phyloP scores from a whole-genome alignment of 2,329 filamentous ascomycete genomes.

The Colletotrichum tofieldiae region DNA sequence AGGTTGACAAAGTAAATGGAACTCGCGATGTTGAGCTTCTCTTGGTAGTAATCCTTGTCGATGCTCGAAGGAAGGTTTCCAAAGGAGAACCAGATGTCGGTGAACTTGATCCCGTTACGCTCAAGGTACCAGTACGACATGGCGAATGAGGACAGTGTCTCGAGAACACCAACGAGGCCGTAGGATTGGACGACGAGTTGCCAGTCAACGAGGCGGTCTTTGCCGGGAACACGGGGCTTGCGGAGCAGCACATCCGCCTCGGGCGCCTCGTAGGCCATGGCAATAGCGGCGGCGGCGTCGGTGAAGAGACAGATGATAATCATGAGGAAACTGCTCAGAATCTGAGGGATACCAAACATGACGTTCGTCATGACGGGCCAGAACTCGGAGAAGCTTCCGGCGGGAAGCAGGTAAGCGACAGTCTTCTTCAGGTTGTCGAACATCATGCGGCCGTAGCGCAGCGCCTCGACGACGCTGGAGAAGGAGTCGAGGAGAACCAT shows the following conservation, averaged over 20 bases:
- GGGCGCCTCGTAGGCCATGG: constrained; percentile 82
- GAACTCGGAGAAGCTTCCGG: constrained; percentile 82
- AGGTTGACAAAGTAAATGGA: constrained; percentile 87
- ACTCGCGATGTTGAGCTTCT: constrained; percentile 74
- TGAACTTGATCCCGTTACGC: constrained; percentile 76
- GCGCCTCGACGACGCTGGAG: constrained; percentile 79
- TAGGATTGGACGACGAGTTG: constrained; percentile 82
- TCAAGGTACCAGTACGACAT: constrained; percentile 79
- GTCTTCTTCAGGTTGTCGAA: constrained; percentile 87
- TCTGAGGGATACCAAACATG: constrained; percentile 80
- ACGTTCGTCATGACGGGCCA: constrained; percentile 84
- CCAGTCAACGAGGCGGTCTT: constrained; percentile 81
- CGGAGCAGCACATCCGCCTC: constrained; percentile 83
- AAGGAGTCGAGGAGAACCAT: constrained; percentile 88
- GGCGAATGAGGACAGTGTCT: constrained; percentile 73
- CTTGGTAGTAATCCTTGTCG: constrained; percentile 68
- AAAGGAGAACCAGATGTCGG: constrained; percentile 77
- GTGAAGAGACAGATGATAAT: constrained; percentile 82
- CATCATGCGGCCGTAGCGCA: constrained; percentile 81
- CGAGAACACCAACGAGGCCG: constrained; percentile 76
- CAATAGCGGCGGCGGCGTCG: constrained; percentile 81
- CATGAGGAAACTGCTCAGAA: constrained; percentile 82
- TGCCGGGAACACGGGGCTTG: constrained; percentile 77
- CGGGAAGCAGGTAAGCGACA: constrained; percentile 81
- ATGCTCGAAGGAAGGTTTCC: constrained; percentile 66